phyloP scores from a whole-genome alignment of 805 yeast genomes.

The Lachancea fermentati region DNA sequence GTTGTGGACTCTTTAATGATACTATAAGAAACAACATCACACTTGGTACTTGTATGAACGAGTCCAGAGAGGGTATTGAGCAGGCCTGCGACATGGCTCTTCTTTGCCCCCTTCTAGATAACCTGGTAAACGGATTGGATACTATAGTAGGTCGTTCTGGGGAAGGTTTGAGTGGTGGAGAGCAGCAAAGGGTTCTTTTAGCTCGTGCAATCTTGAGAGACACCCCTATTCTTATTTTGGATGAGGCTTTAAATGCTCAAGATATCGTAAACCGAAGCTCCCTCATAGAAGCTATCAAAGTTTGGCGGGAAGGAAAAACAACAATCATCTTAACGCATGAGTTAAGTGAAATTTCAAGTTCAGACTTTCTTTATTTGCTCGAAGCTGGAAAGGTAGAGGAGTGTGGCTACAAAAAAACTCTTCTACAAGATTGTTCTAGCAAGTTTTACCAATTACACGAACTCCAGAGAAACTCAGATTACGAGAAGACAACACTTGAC shows the following conservation, averaged over 20 bases:
- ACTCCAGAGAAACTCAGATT: slow-evolving; percentile 4
- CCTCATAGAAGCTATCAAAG: slow-evolving; percentile 46
- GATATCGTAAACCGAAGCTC: slow-evolving; percentile 46
- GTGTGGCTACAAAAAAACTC: slow-evolving; percentile 35
- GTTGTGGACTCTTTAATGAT: slow-evolving; percentile 58
- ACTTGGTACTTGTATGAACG: slow-evolving; percentile 37
- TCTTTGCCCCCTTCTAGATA: slow-evolving; percentile 43
- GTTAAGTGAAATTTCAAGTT: slow-evolving; percentile 44
- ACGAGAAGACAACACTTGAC: background rate
- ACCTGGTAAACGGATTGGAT: slow-evolving; percentile 50
- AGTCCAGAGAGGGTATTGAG: slow-evolving; percentile 22
- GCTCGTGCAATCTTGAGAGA: slow-evolving; percentile 78
- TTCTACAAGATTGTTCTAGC: slow-evolving; percentile 19
- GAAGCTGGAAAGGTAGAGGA: slow-evolving; percentile 53
- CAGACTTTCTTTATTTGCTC: slow-evolving; percentile 57
- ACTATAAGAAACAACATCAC: slow-evolving; percentile 58
- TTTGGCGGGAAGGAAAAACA: slow-evolving; percentile 62
- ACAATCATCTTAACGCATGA: slow-evolving; percentile 85
- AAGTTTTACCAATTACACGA: slow-evolving; percentile 2
- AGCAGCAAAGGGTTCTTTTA: slow-evolving; percentile 73
- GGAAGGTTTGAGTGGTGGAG: slow-evolving; percentile 78
- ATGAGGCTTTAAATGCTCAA: slow-evolving; percentile 82
- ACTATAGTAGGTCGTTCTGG: slow-evolving; percentile 45
- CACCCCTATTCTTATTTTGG: slow-evolving; percentile 71
- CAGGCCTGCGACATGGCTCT: slow-evolving; percentile 48